These are phyloP conservation scores for Globisporangium rhizosaccharum DNA, from an alignment of 352 stramenopile species.

Conservation along the genomic window DNA sequence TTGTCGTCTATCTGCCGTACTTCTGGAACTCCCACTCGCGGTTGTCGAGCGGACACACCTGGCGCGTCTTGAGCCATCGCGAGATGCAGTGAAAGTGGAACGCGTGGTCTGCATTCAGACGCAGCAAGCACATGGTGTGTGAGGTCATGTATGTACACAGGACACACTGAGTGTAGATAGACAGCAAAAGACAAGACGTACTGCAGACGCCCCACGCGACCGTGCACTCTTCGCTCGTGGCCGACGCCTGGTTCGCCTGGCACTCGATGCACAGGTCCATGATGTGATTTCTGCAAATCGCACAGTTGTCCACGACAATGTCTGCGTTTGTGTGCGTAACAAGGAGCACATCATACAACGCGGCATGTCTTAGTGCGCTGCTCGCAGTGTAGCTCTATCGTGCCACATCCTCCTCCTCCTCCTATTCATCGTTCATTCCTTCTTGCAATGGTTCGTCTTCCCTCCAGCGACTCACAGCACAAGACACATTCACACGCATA, in stretches of 20 bases:
- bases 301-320: constrained; percentile 89
- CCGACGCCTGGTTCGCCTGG: constrained; percentile 91
- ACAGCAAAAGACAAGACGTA: constrained; percentile 37
- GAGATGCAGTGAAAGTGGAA: constrained; percentile 99
- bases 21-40: constrained; percentile 99
- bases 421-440: too few species aligned
- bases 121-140: constrained; percentile 68
- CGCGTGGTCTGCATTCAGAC: constrained; percentile 92
- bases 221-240: constrained; percentile 85
- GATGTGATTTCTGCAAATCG: constrained; percentile 99
- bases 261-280: constrained; percentile 99
- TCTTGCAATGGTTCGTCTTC: too few species aligned
- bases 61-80: constrained; percentile 98
- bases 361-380: not conserved
- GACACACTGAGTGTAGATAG: not conserved
- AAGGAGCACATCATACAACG: too few species aligned
- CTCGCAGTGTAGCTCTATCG: too few species aligned
- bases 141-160: not conserved
- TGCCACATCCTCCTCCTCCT: too few species aligned
- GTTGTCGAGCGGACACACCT: constrained; percentile 99
- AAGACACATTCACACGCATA: too few species aligned
- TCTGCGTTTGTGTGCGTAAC: constrained; percentile 27
- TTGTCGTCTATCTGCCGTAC: constrained; percentile 71
- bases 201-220: constrained; percentile 85
- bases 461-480: too few species aligned